Evolutionary conservation across 495 filamentous ascomycete species (phyloP).

Genomic region (Thermothielavioides terrestris): DNA sequence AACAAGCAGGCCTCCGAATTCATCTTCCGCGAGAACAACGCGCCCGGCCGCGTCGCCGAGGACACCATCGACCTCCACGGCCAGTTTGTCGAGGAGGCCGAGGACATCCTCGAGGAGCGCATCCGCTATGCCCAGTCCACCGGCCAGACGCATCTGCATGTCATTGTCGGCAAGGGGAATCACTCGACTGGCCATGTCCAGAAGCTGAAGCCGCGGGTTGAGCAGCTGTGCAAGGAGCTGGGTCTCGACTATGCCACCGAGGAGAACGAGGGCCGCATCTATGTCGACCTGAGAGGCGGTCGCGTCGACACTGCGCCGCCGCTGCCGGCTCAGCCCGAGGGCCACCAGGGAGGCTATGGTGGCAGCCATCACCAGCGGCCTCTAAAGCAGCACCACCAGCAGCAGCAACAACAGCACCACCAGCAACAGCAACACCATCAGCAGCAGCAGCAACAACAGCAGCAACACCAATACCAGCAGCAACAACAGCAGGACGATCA

Average conservation of each 20-base stretch:
- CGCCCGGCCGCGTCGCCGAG: slow-evolving; percentile 52
- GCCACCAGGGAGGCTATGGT: slow-evolving; percentile 27
- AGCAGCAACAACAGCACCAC: slow-evolving; percentile 18
- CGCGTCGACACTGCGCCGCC: slow-evolving; percentile 39
- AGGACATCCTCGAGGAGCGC: slow-evolving; percentile 74
- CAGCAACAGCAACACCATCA: not conserved
- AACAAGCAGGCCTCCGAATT: slow-evolving; percentile 85
- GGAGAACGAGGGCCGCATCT: slow-evolving; percentile 80
- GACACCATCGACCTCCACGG: slow-evolving; percentile 94
- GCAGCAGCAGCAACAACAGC: not conserved
- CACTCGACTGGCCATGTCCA: slow-evolving; percentile 71
- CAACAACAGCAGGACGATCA: slow-evolving; percentile 8
- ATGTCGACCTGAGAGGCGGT: slow-evolving; percentile 38
- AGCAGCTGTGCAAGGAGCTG: slow-evolving; percentile 71
- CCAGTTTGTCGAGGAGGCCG: slow-evolving; percentile 87
- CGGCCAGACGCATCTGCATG: slow-evolving; percentile 62
- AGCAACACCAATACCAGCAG: slow-evolving; percentile 34
- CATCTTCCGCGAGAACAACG: slow-evolving; percentile 93
- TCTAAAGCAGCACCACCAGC: slow-evolving; percentile 21
- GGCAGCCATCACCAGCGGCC: slow-evolving; percentile 24
- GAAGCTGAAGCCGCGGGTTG: slow-evolving; percentile 87
- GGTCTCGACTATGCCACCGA: slow-evolving; percentile 77
- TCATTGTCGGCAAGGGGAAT: slow-evolving; percentile 90
- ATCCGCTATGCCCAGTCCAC: slow-evolving; percentile 63
- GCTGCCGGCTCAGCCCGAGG: slow-evolving; percentile 35